Evolutionary conservation across 495 filamentous ascomycete genomes (phyloP).

Genomic region (Penicillium bialowiezense): DNA sequence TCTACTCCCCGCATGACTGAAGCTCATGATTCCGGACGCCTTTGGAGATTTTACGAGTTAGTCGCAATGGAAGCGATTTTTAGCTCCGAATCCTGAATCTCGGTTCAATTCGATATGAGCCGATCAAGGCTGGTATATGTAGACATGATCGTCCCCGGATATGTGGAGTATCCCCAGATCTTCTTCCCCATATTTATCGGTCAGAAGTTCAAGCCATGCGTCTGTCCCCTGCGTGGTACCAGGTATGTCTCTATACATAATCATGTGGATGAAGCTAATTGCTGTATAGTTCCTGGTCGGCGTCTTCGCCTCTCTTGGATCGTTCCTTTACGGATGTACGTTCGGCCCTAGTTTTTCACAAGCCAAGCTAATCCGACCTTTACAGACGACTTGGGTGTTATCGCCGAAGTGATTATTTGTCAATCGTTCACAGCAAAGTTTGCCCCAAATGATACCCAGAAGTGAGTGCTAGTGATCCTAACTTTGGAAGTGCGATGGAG

Average conservation of each 20-base stretch:
- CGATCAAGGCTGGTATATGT: not conserved
- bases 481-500: not conserved
- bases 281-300: slow-evolving; percentile 54
- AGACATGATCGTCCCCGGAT: not conserved
- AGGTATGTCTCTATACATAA: slow-evolving; percentile 33
- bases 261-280: not conserved
- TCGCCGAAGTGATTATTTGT: slow-evolving; percentile 56
- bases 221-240: slow-evolving; percentile 54
- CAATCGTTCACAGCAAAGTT: slow-evolving; percentile 51
- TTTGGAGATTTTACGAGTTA: not conserved
- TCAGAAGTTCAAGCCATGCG: slow-evolving; percentile 38
- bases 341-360: slow-evolving; percentile 11
- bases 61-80: not conserved
- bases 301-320: slow-evolving; percentile 61
- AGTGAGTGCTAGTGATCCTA: slow-evolving; percentile 35
- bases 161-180: slow-evolving; percentile 24
- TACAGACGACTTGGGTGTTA: slow-evolving; percentile 55
- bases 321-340: slow-evolving; percentile 56
- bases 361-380: not conserved
- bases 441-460: slow-evolving; percentile 50
- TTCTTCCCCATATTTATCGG: slow-evolving; percentile 3
- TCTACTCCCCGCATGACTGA: slow-evolving; percentile 3
- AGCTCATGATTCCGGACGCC: not conserved
- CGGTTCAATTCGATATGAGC: not conserved
- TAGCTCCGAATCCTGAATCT: too few relatives aligned